phyloP scores from a whole-genome alignment of 2,329 filamentous ascomycete species.

The Colletotrichum karsti region DNA sequence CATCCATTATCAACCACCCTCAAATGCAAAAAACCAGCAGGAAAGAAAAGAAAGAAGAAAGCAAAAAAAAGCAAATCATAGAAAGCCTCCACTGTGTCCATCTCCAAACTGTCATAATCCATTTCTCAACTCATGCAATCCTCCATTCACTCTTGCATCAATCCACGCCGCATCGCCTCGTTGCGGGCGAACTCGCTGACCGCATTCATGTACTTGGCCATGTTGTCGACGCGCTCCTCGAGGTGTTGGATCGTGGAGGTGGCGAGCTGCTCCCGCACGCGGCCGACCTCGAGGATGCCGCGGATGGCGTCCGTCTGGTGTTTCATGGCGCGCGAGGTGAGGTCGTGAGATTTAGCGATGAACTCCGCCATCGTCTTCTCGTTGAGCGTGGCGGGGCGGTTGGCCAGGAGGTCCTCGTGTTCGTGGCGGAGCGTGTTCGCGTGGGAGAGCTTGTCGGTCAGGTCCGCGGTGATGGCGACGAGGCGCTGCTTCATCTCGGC shows the following conservation, averaged over 20 bases:
- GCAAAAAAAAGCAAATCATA: too few species aligned
- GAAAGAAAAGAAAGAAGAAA: too few species aligned
- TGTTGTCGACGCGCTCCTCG: neutral
- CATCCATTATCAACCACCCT: too few species aligned
- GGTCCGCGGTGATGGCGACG: neutral
- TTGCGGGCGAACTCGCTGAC: neutral
- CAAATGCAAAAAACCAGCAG: too few species aligned
- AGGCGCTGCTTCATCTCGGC: neutral
- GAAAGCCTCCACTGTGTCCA: too few species aligned
- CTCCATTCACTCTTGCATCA: too few species aligned
- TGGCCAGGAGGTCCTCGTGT: neutral
- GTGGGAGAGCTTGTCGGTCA: conserved; percentile 8
- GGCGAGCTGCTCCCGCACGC: neutral
- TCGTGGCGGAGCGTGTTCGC: neutral
- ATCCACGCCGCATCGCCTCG: too few species aligned
- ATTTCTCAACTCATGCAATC: too few species aligned
- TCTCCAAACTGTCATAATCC: too few species aligned
- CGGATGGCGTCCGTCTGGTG: neutral
- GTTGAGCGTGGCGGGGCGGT: neutral
- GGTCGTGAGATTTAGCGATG: neutral
- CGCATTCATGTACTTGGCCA: neutral
- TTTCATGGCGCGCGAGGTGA: neutral
- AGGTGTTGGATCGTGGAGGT: neutral
- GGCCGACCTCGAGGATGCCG: neutral
- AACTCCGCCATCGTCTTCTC: neutral